Evolutionary conservation across 495 filamentous ascomycete genomes (phyloP).

Genomic region (Hyaloscypha variabilis): DNA sequence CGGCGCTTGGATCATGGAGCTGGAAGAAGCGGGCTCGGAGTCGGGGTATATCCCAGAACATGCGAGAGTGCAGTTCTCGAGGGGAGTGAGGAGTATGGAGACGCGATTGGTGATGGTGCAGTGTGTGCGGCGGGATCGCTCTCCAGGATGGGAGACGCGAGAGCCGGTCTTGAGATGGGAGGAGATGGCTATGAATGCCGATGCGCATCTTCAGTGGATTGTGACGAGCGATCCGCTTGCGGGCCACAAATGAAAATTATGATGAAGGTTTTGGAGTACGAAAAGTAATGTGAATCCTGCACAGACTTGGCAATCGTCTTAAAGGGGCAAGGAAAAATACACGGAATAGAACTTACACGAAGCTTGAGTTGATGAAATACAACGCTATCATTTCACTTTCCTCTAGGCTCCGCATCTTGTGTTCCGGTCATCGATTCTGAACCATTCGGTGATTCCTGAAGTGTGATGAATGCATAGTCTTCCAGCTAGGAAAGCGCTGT

Average conservation of each 20-base stretch:
- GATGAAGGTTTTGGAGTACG: not conserved
- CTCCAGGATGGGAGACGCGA: not conserved
- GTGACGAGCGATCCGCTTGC: not conserved
- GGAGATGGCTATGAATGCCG: not conserved
- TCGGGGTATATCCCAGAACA: not conserved
- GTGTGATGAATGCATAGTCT: not conserved
- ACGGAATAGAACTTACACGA: not conserved
- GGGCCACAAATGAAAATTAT: not conserved
- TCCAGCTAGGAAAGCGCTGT: no score
- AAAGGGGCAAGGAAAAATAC: not conserved
- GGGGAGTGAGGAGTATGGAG: conserved; percentile 4
- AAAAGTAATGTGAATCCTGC: not conserved
- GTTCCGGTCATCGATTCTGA: not conserved
- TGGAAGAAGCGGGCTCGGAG: conserved; percentile 2
- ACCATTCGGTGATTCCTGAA: not conserved
- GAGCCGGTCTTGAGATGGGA: not conserved
- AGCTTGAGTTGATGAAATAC: not conserved
- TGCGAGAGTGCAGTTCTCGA: conserved; percentile 1
- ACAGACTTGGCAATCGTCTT: not conserved
- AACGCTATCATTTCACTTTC: no score
- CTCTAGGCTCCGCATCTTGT: not conserved
- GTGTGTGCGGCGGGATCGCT: not conserved
- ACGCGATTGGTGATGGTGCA: conserved; percentile 3
- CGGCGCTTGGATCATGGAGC: conserved; percentile 7
- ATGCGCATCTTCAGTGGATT: not conserved